Evolutionary conservation across 1,284 basidiomycete genomes (phyloP), one percentile per base, ranked within the genome.

Genomic region (Coniophora puteana): DNA sequence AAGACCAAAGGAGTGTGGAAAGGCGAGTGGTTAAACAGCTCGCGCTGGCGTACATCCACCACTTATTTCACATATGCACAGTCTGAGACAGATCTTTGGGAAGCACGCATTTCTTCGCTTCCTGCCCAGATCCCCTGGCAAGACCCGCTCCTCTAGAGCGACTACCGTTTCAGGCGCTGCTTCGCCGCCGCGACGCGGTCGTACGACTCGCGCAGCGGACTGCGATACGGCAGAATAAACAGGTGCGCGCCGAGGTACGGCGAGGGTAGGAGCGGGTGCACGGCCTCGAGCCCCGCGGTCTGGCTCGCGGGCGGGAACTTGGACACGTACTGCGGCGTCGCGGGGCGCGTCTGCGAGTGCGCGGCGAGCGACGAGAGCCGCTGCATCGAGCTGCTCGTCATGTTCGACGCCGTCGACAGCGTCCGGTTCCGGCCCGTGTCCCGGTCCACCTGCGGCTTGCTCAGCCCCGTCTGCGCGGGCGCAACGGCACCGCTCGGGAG

Each of bases 181-280:
- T 76, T 83, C 20, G 79, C 84, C 40, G 68, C 63, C 47, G 73
- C 67, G 27, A 86, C 78, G 39, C 83, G 72, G 44, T 84, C 82
- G 53, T 79, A 80, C 18, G 80, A 77, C 55, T 86, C 84, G 51
- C 73, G 68, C 38, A 88, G 65, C 16, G 85, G 82, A 40, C 73
- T 78, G 36, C 79, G 71, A 57, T 78, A 71, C 20, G 71, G 65
- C 22, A 85, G 63, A 37, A 83, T 72, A 16, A 80, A 83, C 55
- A 85, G 65, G 47, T 89, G 85, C 40, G 80, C 74, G 48, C 67
- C 74, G 45, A 83, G 58, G 55, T 85, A 86, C 31, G 83, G 83
- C 8, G 74, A 71, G 0, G 85, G 85, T 11, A 88, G 64, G 16
- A 86, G 63, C 2, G 80, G 74, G 52, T 88, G 85, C 8, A 81